Percentiles rank a stretch among this genome's conserved stretches.
phyloP scores from a whole-genome alignment of 768 basidiomycete genomes.

The Naganishia vaughanmartiniae region DNA sequence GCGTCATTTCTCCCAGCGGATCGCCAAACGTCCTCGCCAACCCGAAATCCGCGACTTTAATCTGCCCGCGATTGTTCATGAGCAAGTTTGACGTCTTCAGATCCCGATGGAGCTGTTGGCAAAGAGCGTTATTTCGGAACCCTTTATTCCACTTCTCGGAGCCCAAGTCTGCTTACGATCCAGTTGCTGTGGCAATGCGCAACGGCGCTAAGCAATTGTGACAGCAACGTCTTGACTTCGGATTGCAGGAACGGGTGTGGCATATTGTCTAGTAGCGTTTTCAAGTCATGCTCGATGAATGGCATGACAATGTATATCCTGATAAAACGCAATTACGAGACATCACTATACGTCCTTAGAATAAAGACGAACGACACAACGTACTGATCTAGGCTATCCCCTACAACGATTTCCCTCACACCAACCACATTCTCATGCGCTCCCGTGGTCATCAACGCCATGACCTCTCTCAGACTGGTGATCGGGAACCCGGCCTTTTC shows the following conservation, averaged over 20 bases:
- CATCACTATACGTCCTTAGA: background rate
- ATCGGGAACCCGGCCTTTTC: slow-evolving; percentile 99
- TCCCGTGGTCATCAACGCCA: slow-evolving; percentile 85
- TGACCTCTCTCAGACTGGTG: slow-evolving; percentile 88
- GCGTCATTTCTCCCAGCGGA: slow-evolving; percentile 94
- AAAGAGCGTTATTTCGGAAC: background rate
- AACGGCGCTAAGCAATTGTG: slow-evolving; percentile 88
- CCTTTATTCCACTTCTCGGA: background rate
- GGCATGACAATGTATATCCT: slow-evolving; percentile 99
- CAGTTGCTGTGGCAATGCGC: slow-evolving; percentile 91
- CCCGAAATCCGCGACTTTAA: slow-evolving; percentile 98
- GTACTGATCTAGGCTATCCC: slow-evolving; percentile 97
- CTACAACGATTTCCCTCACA: slow-evolving; percentile 96
- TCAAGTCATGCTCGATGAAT: slow-evolving; percentile 99
- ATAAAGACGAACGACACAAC: slow-evolving; percentile 45
- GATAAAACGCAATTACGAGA: background rate
- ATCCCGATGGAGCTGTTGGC: slow-evolving; percentile 74
- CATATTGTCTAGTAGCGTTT: slow-evolving; percentile 90
- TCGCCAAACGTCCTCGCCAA: slow-evolving; percentile 93
- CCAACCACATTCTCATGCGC: slow-evolving; percentile 93
- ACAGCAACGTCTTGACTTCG: slow-evolving; percentile 94
- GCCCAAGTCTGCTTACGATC: slow-evolving; percentile 58
- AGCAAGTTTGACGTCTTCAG: slow-evolving; percentile 95
- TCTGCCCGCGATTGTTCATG: slow-evolving; percentile 98
- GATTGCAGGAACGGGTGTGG: slow-evolving; percentile 94